A percentile compares a stretch with the other conserved stretches of the same genome.
Evolutionary conservation across 2,329 filamentous ascomycete genomes (phyloP).

Genomic region (Aspergillus sp.): DNA sequence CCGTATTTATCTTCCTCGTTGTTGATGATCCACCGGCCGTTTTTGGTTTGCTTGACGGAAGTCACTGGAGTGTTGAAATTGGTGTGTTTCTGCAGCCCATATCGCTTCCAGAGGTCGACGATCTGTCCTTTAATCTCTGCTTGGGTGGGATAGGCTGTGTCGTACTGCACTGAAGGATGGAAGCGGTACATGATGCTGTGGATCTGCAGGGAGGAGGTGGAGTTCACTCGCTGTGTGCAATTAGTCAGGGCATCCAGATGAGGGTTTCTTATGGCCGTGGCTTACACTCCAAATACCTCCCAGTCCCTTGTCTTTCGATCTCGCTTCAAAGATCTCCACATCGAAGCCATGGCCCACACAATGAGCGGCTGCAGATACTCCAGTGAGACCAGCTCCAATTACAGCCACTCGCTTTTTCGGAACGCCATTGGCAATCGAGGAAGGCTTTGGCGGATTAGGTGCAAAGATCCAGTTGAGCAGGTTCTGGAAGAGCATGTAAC

Average conservation of each 20-base stretch:
- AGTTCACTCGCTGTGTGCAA: conserved; percentile 67
- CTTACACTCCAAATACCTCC: conserved; percentile 80
- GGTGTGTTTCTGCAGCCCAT: conserved; percentile 70
- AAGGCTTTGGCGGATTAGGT: conserved; percentile 65
- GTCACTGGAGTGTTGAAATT: conserved; percentile 70
- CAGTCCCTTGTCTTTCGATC: conserved; percentile 61
- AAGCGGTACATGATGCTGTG: conserved; percentile 88
- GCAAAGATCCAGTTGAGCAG: conserved; percentile 58
- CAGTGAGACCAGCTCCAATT: conserved; percentile 72
- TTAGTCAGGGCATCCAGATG: conserved; percentile 1
- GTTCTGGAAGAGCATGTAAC: conserved; percentile 34
- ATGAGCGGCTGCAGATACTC: conserved; percentile 76
- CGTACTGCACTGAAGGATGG: conserved; percentile 75
- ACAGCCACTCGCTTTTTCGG: conserved; percentile 63
- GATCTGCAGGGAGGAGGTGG: conserved; percentile 79
- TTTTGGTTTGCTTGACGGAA: conserved; percentile 67
- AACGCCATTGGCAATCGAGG: conserved; percentile 54
- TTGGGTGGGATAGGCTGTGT: conserved; percentile 73
- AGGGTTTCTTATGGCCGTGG: neutral
- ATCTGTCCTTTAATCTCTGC: conserved; percentile 75
- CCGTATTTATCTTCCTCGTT: conserved; percentile 69
- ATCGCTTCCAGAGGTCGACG: conserved; percentile 70
- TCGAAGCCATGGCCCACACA: conserved; percentile 86
- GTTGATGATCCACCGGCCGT: conserved; percentile 77
- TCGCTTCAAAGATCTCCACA: conserved; percentile 75